Percentiles rank a stretch among this genome's conserved stretches.
Evolutionary conservation across 345 rosid genomes (phyloP).

Genomic region (Salix exigua): DNA sequence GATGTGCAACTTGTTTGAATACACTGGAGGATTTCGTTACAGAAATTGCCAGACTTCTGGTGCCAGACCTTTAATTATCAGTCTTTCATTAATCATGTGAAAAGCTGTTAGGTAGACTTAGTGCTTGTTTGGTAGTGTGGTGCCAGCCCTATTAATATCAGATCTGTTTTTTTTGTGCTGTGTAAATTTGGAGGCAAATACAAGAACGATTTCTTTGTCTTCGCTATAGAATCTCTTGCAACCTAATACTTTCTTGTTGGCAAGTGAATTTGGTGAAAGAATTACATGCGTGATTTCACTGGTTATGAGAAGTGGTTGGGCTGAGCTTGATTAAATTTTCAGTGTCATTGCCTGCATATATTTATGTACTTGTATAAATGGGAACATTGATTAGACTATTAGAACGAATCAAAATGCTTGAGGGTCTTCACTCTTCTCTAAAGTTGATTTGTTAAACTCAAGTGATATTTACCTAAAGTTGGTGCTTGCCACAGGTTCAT

Average conservation of each 20-base stretch:
- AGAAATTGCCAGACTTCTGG: background rate
- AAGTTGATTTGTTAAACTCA: background rate
- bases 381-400: background rate
- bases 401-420: background rate
- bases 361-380: background rate
- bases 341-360: background rate
- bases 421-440: background rate
- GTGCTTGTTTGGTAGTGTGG: background rate
- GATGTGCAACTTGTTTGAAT: background rate
- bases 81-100: background rate
- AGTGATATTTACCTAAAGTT: background rate
- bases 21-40: background rate
- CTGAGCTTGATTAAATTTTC: background rate
- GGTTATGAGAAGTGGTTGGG: background rate
- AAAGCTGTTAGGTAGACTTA: background rate
- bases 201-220: background rate
- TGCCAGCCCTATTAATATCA: background rate
- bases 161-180: background rate
- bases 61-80: background rate
- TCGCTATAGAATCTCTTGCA: background rate
- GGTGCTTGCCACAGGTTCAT: constrained; percentile 54
- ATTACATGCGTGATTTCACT: background rate
- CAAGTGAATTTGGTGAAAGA: background rate
- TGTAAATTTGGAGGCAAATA: background rate
- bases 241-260: background rate